phyloP scores from a whole-genome alignment of 345 rosid species.

The Salix viminalis region DNA sequence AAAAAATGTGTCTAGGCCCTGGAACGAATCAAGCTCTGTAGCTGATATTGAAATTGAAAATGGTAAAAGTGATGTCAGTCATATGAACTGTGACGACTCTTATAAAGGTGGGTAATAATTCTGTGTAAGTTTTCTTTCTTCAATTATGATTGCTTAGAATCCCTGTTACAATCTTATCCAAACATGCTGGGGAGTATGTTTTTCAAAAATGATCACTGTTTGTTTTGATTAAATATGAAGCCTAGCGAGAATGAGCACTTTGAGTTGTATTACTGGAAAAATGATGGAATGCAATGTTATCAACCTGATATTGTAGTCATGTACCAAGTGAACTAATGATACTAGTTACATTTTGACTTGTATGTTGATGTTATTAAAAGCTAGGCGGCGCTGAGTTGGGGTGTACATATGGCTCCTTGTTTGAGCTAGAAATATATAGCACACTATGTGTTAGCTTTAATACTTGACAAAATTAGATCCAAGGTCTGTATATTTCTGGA shows the following conservation, averaged over 20 bases:
- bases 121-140: conserved; percentile 1
- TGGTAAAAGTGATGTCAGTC: conserved; percentile 26
- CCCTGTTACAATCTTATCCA: not conserved
- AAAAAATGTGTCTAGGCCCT: conserved; percentile 20
- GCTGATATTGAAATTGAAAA: conserved; percentile 18
- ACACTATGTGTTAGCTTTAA: not conserved
- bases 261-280: not conserved
- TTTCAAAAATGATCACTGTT: not conserved
- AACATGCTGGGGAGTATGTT: not conserved
- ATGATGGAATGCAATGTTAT: not conserved
- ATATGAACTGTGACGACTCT: conserved; percentile 14
- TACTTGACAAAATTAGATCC: not conserved
- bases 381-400: conserved; percentile 1
- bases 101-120: conserved; percentile 26
- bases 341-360: not conserved
- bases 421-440: not conserved
- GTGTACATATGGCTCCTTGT: not conserved
- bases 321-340: too few species aligned
- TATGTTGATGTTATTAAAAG: not conserved
- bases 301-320: too few species aligned
- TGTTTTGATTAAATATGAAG: not conserved
- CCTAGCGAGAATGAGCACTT: not conserved
- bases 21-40: conserved; percentile 29
- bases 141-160: not conserved
- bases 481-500: not conserved